Evolutionary conservation across 1,284 basidiomycete species (phyloP).

Genomic region (Moniliophthora roreri): DNA sequence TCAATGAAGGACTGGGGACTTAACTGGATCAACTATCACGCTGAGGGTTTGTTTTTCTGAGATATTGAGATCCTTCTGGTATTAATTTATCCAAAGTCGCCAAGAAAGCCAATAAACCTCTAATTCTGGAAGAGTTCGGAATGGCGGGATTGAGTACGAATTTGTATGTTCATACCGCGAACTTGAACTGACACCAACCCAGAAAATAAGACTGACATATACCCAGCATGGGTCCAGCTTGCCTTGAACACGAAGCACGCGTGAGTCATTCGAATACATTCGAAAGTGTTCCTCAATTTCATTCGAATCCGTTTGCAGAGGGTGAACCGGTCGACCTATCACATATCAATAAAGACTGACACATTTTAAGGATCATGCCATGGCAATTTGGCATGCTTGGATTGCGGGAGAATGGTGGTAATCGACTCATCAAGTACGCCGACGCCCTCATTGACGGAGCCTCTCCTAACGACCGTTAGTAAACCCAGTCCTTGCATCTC

Average conservation of each 20-base stretch:
- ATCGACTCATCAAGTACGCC: slow-evolving; percentile 54
- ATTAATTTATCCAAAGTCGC: slow-evolving; percentile 37
- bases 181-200: not conserved
- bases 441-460: slow-evolving; percentile 52
- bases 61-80: not conserved
- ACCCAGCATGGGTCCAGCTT: slow-evolving; percentile 48
- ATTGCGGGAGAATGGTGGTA: slow-evolving; percentile 49
- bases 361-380: slow-evolving; percentile 46
- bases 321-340: slow-evolving; percentile 21
- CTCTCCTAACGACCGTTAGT: slow-evolving; percentile 54
- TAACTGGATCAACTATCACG: slow-evolving; percentile 52
- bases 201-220: slow-evolving; percentile 53
- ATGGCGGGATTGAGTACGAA: slow-evolving; percentile 38
- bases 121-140: slow-evolving; percentile 60
- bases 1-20: slow-evolving; percentile 49
- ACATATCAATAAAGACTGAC: slow-evolving; percentile 6
- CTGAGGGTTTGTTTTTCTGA: slow-evolving; percentile 30
- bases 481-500: not conserved
- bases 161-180: not conserved
- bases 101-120: slow-evolving; percentile 46
- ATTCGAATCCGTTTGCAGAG: slow-evolving; percentile 19
- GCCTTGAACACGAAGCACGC: slow-evolving; percentile 50
- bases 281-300: slow-evolving; percentile 25
- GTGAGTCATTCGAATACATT: too few relatives aligned
- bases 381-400: slow-evolving; percentile 57